Base-by-base conservation (phyloP, 2,329 filamentous ascomycete species). In the Lasiodiplodia theobromae region DNA sequence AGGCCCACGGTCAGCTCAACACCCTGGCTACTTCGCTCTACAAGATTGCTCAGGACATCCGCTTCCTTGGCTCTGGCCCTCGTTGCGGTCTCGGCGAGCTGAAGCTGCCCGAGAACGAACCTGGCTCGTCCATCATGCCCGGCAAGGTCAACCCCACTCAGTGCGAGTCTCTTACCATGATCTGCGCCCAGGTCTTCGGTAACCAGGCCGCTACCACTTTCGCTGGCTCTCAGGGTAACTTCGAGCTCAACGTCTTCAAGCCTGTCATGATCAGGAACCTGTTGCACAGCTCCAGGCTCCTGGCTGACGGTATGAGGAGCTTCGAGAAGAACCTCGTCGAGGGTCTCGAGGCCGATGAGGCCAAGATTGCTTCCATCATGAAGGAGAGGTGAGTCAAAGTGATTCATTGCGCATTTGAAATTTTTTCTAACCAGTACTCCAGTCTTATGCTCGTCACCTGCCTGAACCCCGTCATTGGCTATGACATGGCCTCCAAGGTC, bases 121-220 rank as follows among this genome's bases (percentile, higher is more conserved):
- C 96, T 40, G 95, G 95, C 72, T 96, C 92, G 77, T 96, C 92
- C 75, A 98, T 99, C 86, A 99, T 99, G 96, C 96, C 96, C 54
- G 96, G 96, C 77, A 99, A 99, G 86, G 96, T 99, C 80, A 99
- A 99, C 86, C 96, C 96, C 38, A 99, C 96, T 38, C 96, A 99
- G 84, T 97, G 94, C 83, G 96, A 99, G 86, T 92, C 94, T 71
- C 85, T 99, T 81, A 98, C 96, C 75, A 99, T 99, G 96, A 86
- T 98, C 70, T 97, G 95, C 85, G 89, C 93, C 23, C 96, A 99
- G 83, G 95, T 99, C 71, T 97, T 98, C 88, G 96, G 96, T 77
- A 99, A 99, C 87, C 90, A 98, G 79, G 91, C 94, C 66, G 93
- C 96, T 47, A 90, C 93, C 70, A 97, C 95, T 37, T 93, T 98